Conservation (phyloP, 2,329 filamentous ascomycete genomes). For the Cladosporium sp. region DNA sequence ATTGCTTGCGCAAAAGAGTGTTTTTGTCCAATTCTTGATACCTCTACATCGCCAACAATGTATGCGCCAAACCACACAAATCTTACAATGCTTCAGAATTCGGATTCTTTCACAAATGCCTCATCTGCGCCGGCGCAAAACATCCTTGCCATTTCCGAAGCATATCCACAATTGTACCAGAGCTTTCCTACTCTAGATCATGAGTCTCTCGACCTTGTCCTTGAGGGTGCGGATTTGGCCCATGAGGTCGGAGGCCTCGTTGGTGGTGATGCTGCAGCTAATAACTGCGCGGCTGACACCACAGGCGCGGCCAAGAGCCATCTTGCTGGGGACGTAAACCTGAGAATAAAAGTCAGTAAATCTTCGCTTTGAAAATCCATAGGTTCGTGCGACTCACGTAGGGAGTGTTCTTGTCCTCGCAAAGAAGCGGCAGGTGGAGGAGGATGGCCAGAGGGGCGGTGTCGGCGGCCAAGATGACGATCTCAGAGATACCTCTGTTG, state of each 20-base stretch:
- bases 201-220: constrained; percentile 92
- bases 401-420: constrained; percentile 74
- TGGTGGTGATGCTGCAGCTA: constrained; percentile 80
- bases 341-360: constrained; percentile 11
- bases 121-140: background rate
- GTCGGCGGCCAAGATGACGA: constrained; percentile 86
- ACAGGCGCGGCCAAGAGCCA: constrained; percentile 80
- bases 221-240: constrained; percentile 83
- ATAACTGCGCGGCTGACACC: constrained; percentile 88
- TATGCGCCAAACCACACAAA: constrained; percentile 2
- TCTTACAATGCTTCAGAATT: constrained; percentile 5
- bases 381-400: constrained; percentile 21
- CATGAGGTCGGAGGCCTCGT: constrained; percentile 83
- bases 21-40: background rate
- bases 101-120: constrained; percentile 5
- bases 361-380: background rate
- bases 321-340: constrained; percentile 58
- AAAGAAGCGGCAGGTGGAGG: constrained; percentile 81
- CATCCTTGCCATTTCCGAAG: background rate
- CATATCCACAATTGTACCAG: background rate
- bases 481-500: constrained; percentile 84
- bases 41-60: constrained; percentile 5
- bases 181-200: constrained; percentile 58
- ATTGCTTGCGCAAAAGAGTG: constrained; percentile 4
- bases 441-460: constrained; percentile 83